phyloP scores from a whole-genome alignment of 345 rosid genomes.

The Arabis alpina region DNA sequence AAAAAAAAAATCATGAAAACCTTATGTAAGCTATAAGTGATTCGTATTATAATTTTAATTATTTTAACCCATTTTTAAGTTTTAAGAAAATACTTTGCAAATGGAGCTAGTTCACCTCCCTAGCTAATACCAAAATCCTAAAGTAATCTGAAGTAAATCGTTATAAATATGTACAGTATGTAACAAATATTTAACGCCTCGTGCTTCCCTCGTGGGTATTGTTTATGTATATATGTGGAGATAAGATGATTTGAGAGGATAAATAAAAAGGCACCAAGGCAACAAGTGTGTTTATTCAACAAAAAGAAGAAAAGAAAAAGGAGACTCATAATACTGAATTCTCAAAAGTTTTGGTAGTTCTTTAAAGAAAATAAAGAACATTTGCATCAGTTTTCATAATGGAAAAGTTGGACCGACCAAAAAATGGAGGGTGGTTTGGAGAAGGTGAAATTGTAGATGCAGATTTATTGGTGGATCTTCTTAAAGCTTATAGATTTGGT shows the following conservation, averaged over 20 bases:
- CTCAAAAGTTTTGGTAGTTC: not conserved
- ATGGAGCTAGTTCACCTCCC: too few relatives aligned
- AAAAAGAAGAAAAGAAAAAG: not conserved
- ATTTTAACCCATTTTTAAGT: too few relatives aligned
- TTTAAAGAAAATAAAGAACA: not conserved
- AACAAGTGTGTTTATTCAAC: not conserved
- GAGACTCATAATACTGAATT: not conserved
- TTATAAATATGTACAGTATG: not conserved
- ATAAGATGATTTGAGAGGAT: not conserved
- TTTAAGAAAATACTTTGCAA: too few relatives aligned
- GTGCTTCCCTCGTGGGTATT: constrained; percentile 44
- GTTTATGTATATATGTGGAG: constrained; percentile 3
- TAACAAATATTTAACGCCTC: constrained; percentile 25
- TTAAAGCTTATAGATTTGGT: constrained; percentile 37
- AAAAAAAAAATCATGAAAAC: too few relatives aligned
- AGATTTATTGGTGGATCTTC: constrained; percentile 37
- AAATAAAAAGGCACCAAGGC: not conserved
- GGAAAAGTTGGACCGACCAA: constrained; percentile 26
- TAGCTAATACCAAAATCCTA: not conserved
- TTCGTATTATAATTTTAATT: not conserved
- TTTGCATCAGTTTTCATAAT: constrained; percentile 8
- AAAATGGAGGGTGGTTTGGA: constrained; percentile 5
- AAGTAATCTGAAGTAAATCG: not conserved
- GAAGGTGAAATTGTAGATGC: constrained; percentile 34
- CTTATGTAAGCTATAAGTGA: not conserved